Base-by-base conservation (phyloP, 345 rosid genomes). In the Lepidium africanum region DNA sequence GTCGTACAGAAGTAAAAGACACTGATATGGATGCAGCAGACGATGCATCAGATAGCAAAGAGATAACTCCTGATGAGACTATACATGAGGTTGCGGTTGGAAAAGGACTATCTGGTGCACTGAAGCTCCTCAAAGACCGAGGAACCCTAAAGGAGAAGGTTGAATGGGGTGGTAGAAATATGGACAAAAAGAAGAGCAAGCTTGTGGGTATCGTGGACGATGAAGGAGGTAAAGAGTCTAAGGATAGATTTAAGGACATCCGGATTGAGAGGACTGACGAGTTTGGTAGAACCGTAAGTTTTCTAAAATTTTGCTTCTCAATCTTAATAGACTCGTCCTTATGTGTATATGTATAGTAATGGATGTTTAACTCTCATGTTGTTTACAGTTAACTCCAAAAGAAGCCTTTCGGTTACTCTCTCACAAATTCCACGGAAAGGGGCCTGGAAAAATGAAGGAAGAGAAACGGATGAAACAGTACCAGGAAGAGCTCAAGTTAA, bases 161-260 rank as follows among this genome's bases (percentile, higher is more conserved):
- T 41, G 96, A 94, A 10, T 89, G 97, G 97, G 99, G 96, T 78
- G 99, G 97, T 67, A 82, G 99, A 68, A 94, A 91, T 82, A 94
- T 91, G 97, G 99, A 94, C 85, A 94, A 89, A 83, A 94, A 91
- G 77, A 94, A 87, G 82, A 89, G 97, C 82, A 94, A 94, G 84
- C 96, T 94, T 65, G 85, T 89, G 61, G 97, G 97, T 63, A 81
- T 94, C 7, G 69, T 80, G 39, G 93, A 81, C 40, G 79, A 77
- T 58, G 77, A 70, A 41, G 85, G 76, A 55, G 21, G 68, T 19
- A 76, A 21, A 33, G 64, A 40, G 27, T 59, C 64, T 59, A 59
- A 59, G 25, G 84, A 81, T 27, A 78, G 83, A 65, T 87, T 87
- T 77, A 77, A 82, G 76, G 93, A 94, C 72, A 75, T 94, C 57